Percentiles rank a stretch among this genome's conserved stretches.
Evolutionary conservation across 2,329 filamentous ascomycete species (phyloP).

Genomic region (Neonectria punicea): DNA sequence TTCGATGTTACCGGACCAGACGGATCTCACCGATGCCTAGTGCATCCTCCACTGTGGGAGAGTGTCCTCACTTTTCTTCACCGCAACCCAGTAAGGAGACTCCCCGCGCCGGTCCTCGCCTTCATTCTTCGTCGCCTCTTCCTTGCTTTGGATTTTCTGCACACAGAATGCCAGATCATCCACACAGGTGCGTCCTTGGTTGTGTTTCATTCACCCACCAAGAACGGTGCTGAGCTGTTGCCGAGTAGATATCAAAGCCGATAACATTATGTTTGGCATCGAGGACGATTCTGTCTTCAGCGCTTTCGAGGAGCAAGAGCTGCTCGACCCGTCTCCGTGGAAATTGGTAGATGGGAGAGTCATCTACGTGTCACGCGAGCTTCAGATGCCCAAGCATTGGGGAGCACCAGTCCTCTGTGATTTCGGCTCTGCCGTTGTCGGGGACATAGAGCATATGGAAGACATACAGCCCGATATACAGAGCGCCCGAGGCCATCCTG

Average conservation of each 20-base stretch:
- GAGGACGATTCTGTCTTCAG: slow-evolving; percentile 52
- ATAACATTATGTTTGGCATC: slow-evolving; percentile 59
- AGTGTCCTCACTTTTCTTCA: slow-evolving; percentile 52
- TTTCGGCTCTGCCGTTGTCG: slow-evolving; percentile 57
- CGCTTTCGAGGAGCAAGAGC: slow-evolving; percentile 52
- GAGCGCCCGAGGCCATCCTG: slow-evolving; percentile 60
- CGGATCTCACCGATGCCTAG: slow-evolving; percentile 50
- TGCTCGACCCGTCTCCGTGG: slow-evolving; percentile 51
- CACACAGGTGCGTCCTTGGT: slow-evolving; percentile 54
- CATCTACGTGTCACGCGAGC: slow-evolving; percentile 56
- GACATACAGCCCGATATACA: slow-evolving; percentile 54
- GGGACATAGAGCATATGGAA: slow-evolving; percentile 46
- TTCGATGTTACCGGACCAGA: slow-evolving; percentile 51
- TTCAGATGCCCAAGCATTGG: slow-evolving; percentile 46
- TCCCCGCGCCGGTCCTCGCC: slow-evolving; percentile 49
- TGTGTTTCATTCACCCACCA: slow-evolving; percentile 25
- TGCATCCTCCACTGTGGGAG: slow-evolving; percentile 56
- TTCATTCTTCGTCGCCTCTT: slow-evolving; percentile 53
- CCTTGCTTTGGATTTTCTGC: slow-evolving; percentile 57
- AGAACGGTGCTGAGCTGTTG: slow-evolving; percentile 42
- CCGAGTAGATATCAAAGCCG: slow-evolving; percentile 56
- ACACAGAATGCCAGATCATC: slow-evolving; percentile 56
- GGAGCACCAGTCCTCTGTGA: slow-evolving; percentile 58
- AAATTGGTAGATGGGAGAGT: slow-evolving; percentile 53
- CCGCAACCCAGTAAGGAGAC: slow-evolving; percentile 51